Base-by-base conservation (phyloP, 371 early-diverging fungal species). In the Dentiscutata heterogama region DNA sequence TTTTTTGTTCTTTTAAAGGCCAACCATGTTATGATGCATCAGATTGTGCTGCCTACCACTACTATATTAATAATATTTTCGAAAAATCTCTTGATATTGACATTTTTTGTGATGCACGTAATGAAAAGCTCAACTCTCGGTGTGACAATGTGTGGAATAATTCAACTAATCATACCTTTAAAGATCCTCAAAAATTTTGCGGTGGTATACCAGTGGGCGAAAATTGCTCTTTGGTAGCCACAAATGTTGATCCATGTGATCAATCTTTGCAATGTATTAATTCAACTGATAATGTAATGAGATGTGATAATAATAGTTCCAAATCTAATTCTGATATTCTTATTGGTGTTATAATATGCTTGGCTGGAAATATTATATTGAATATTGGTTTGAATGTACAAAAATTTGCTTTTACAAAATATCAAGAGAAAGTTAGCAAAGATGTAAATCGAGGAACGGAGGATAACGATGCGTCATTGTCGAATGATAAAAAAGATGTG, bases 361-460 rank as follows among this genome's bases (percentile, higher is more conserved):
- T 97, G 46, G 83, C 91, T 35, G 95, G 95, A 58, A 94, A 95
- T 46, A 86, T 94, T 16, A 86, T 92, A 3, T 88, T 94, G 42
- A 96, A 96, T 85, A 82, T 96, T 71, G 97, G 97, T n/a, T 86
- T 97, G 50, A 97, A 97, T 82, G 85, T 95, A 65, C 97, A 97
- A 86, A 97, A 97, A 82, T 90, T 92, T 65, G 95, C 95, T 0
- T 91, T 95, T 31, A 87, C 89, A 11, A 89, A 92, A 68, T 88
- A 91, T 3, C 86, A 88, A 78, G 88, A 91, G 61, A 85, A 84
- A 79, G 61, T 25, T 60, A 73, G 85, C 68, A 82, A 80, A 81
- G 70, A 51, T 64, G 56, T 80, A 70, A 78, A 64, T 35, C 6
- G 29, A 1, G 35, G 3, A 31, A 3, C 3, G 3, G 35, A 31